Conservation (phyloP, 2,329 filamentous ascomycete genomes). For the Penicillium frequentans region DNA sequence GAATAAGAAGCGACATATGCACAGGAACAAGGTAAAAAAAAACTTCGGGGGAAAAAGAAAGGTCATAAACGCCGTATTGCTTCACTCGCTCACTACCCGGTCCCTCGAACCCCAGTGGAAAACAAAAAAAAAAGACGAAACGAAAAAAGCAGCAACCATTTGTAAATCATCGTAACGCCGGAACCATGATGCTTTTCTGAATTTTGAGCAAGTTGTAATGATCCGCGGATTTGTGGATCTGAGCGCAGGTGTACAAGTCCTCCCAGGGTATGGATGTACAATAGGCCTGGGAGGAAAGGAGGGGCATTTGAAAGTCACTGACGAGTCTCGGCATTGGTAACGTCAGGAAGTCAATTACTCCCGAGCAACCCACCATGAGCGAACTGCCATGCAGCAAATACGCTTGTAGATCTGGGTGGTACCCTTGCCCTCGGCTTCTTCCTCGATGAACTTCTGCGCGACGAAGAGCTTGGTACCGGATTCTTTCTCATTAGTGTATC, state of each 20-base stretch:
- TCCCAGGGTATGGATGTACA: not conserved
- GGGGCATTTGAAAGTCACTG: not conserved
- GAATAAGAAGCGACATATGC: slow-evolving; percentile 17
- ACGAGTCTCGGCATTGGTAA: not conserved
- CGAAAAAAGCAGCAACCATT: not conserved
- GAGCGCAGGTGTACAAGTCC: not conserved
- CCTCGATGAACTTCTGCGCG: slow-evolving; percentile 68
- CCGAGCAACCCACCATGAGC: slow-evolving; percentile 53
- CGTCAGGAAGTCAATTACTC: slow-evolving; percentile 23
- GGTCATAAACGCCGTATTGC: slow-evolving; percentile 23
- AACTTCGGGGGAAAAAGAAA: slow-evolving; percentile 14
- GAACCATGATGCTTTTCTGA: slow-evolving; percentile 27
- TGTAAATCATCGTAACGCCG: slow-evolving; percentile 15
- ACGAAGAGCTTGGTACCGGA: slow-evolving; percentile 66
- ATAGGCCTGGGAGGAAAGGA: not conserved
- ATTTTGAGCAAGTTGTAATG: not conserved
- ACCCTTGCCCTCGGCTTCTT: slow-evolving; percentile 66
- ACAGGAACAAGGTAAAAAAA: slow-evolving; percentile 9
- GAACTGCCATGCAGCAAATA: slow-evolving; percentile 66
- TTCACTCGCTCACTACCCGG: slow-evolving; percentile 22
- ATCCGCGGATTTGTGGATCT: not conserved
- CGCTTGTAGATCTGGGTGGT: slow-evolving; percentile 71
- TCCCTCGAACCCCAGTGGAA: slow-evolving; percentile 12
- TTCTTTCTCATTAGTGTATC: slow-evolving; percentile 66
- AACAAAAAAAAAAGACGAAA: not conserved